Evolutionary conservation across 2,329 filamentous ascomycete genomes (phyloP).

Genomic region (Cercospora sp.): DNA sequence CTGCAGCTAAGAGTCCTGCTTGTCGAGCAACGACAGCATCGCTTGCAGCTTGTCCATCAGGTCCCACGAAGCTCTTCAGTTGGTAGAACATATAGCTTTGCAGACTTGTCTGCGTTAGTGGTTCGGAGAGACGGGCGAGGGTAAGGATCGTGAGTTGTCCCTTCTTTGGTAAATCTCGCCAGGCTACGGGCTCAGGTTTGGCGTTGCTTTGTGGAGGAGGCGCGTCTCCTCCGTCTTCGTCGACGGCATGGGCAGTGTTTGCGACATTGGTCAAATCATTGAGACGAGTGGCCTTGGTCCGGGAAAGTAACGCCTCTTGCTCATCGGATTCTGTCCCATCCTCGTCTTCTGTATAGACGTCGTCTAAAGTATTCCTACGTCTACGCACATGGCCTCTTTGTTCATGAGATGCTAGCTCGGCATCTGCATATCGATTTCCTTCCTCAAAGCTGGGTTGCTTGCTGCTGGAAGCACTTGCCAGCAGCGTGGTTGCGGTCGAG

Average conservation of each 20-base stretch:
- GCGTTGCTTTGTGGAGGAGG: constrained; percentile 17
- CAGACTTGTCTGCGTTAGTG: constrained; percentile 74
- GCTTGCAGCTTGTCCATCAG: constrained; percentile 47
- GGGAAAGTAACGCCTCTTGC: constrained; percentile 4
- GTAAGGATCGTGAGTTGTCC: constrained; percentile 75
- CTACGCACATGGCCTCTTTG: constrained; percentile 18
- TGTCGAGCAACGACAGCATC: constrained; percentile 70
- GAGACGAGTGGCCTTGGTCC: background rate
- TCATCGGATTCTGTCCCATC: constrained; percentile 9
- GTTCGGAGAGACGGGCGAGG: constrained; percentile 76
- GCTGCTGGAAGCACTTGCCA: constrained; percentile 21
- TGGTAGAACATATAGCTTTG: constrained; percentile 86
- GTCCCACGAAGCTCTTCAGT: constrained; percentile 66
- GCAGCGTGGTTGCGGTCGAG: constrained; percentile 32
- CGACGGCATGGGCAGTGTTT: constrained; percentile 12
- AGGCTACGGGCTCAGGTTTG: constrained; percentile 59
- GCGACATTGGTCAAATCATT: constrained; percentile 4
- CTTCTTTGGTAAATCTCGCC: constrained; percentile 73
- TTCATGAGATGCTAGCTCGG: constrained; percentile 23
- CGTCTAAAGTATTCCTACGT: constrained; percentile 16
- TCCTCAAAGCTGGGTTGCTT: constrained; percentile 26
- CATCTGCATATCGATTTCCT: constrained; percentile 25
- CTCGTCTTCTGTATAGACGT: constrained; percentile 10
- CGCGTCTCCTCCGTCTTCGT: constrained; percentile 27
- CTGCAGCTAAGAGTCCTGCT: constrained; percentile 73